These are phyloP conservation scores for Globisporangium canariense DNA, from an alignment of 352 stramenopile species.

Conservation along the genomic window DNA sequence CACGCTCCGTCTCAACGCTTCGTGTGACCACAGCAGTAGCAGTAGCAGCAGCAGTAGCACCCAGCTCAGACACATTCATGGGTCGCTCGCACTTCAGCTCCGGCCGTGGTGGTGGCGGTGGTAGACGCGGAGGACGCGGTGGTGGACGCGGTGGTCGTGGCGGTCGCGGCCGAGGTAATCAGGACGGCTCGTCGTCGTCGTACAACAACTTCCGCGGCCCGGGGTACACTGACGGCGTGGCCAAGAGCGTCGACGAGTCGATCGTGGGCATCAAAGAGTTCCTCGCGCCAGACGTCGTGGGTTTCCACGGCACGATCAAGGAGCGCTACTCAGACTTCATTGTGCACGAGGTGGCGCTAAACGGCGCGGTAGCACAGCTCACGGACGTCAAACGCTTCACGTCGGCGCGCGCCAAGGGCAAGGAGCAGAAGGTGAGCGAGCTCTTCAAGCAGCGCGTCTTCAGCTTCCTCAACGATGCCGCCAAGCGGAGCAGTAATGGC, in stretches of 20 bases:
- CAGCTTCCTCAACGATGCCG: slow-evolving; percentile 46
- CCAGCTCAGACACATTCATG: slow-evolving; percentile 6
- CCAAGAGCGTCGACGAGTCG: slow-evolving; percentile 72
- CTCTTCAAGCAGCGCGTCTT: slow-evolving; percentile 79
- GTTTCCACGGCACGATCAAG: slow-evolving; percentile 87
- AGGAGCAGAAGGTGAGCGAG: slow-evolving; percentile 67
- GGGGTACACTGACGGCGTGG: slow-evolving; percentile 73
- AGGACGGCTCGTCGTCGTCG: slow-evolving; percentile 12
- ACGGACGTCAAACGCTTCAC: slow-evolving; percentile 57
- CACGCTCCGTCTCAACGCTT: not conserved
- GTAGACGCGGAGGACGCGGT: slow-evolving; percentile 25
- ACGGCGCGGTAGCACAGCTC: slow-evolving; percentile 55
- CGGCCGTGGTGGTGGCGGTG: slow-evolving; percentile 20
- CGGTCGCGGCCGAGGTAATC: slow-evolving; percentile 19
- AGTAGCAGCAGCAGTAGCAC: not conserved
- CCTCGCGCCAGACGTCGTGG: slow-evolving; percentile 47
- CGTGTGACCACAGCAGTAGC: not conserved
- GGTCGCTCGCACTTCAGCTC: slow-evolving; percentile 20
- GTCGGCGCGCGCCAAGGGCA: slow-evolving; percentile 23
- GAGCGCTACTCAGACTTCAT: slow-evolving; percentile 92
- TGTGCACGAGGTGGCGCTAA: slow-evolving; percentile 77
- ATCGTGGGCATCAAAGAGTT: slow-evolving; percentile 75
- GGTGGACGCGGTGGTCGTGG: slow-evolving; percentile 19
- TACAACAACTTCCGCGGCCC: slow-evolving; percentile 42
- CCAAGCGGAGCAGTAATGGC: slow-evolving; percentile 16